phyloP scores from a whole-genome alignment of 208 protist species.

The Leishmania mexicana region DNA sequence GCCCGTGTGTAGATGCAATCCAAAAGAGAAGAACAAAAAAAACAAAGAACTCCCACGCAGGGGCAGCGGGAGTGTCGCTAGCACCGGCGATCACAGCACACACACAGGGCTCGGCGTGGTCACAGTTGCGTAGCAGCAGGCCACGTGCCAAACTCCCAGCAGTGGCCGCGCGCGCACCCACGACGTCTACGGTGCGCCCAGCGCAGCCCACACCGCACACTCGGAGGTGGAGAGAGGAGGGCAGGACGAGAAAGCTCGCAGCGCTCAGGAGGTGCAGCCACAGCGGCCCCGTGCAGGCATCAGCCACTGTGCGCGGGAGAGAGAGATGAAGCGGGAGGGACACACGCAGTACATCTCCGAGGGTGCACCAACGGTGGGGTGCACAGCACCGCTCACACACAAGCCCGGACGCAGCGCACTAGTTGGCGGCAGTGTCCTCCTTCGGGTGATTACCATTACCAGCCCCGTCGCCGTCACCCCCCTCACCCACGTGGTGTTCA shows the following conservation, averaged over 20 bases:
- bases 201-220: neutral
- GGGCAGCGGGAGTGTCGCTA: neutral
- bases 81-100: neutral
- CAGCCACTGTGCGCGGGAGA: neutral
- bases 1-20: neutral
- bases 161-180: neutral
- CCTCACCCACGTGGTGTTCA: neutral
- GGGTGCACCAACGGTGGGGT: neutral
- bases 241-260: neutral
- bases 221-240: neutral
- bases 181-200: neutral
- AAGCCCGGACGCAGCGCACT: neutral
- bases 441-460: neutral
- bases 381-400: neutral
- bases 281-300: neutral
- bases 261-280: neutral
- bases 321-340: neutral
- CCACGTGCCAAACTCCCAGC: neutral
- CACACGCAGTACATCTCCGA: neutral
- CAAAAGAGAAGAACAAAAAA: neutral
- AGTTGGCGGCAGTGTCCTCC: neutral
- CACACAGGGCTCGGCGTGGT: neutral
- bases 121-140: slow-evolving; percentile 1
- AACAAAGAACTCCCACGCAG: neutral
- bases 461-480: neutral